These are phyloP conservation scores for Raffaelea arxii DNA, from an alignment of 2,329 filamentous ascomycete genomes.

Conservation along the genomic window DNA sequence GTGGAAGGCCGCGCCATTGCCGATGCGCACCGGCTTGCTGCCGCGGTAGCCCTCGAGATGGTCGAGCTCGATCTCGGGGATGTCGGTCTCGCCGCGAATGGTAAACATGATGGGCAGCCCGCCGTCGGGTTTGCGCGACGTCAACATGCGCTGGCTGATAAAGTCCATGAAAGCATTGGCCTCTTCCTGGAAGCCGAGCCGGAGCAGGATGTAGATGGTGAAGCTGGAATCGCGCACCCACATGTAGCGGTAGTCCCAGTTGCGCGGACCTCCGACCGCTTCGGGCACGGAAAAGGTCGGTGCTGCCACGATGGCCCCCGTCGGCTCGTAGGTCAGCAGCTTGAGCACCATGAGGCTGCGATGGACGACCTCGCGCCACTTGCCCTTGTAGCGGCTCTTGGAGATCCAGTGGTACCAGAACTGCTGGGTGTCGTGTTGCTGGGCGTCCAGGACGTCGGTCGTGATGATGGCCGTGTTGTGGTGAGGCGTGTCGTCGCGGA, in stretches of 20 bases:
- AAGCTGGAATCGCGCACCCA: slow-evolving; percentile 74
- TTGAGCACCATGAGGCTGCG: slow-evolving; percentile 67
- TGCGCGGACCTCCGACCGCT: slow-evolving; percentile 56
- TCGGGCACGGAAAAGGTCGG: slow-evolving; percentile 72
- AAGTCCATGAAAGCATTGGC: slow-evolving; percentile 72
- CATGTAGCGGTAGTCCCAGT: slow-evolving; percentile 67
- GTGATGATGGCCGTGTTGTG: slow-evolving; percentile 51
- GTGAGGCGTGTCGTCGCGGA: slow-evolving; percentile 51
- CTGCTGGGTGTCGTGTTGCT: slow-evolving; percentile 60
- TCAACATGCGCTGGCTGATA: slow-evolving; percentile 60
- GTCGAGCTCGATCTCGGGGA: slow-evolving; percentile 57
- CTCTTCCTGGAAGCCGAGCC: slow-evolving; percentile 65
- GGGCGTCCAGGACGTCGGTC: slow-evolving; percentile 43
- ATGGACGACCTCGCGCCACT: slow-evolving; percentile 62
- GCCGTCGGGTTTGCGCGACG: slow-evolving; percentile 48
- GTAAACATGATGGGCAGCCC: slow-evolving; percentile 74
- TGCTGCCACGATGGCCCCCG: slow-evolving; percentile 65
- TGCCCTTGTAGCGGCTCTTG: slow-evolving; percentile 59
- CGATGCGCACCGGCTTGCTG: slow-evolving; percentile 64
- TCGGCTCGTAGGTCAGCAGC: slow-evolving; percentile 68
- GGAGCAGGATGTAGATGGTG: slow-evolving; percentile 67
- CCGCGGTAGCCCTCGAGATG: slow-evolving; percentile 66
- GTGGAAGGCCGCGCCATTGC: slow-evolving; percentile 68
- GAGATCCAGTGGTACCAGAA: slow-evolving; percentile 69
- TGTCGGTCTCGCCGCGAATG: slow-evolving; percentile 64